Percentiles rank a stretch among this genome's conserved stretches.
These are phyloP conservation scores for Cavenderia fasciculata DNA, from an alignment of 78 protist genomes.

Conservation along the genomic window DNA sequence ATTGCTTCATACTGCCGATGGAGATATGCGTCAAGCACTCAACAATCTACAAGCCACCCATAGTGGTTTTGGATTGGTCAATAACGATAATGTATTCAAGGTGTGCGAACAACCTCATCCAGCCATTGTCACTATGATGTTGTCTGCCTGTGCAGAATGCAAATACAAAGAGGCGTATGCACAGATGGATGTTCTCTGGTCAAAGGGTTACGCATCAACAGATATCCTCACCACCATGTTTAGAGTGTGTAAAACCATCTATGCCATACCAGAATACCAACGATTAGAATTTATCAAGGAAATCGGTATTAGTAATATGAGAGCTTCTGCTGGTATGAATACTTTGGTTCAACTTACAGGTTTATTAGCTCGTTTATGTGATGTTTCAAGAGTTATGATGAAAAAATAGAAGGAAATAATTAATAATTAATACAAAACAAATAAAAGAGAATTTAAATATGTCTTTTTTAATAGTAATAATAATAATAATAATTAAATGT, in stretches of 20 bases:
- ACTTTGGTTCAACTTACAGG: conserved; percentile 94
- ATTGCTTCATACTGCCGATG: conserved; percentile 95
- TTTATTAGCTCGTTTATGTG: conserved; percentile 85
- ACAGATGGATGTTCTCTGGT: conserved; percentile 19
- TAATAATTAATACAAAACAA: no score
- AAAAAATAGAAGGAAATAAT: no score
- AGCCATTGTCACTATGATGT: conserved; percentile 54
- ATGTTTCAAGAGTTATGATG: conserved; percentile 22
- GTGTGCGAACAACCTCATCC: conserved; percentile 99
- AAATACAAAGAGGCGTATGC: conserved; percentile 56
- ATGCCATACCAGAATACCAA: conserved; percentile 77
- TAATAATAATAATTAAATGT: no score
- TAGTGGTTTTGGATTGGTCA: conserved; percentile 94
- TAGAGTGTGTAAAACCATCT: conserved; percentile 71
- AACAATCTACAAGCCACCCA: conserved; percentile 96
- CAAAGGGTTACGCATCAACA: conserved; percentile 89
- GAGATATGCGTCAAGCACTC: conserved; percentile 97
- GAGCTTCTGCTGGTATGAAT: conserved; percentile 91
- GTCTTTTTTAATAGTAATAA: no score
- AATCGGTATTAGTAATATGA: conserved; percentile 90
- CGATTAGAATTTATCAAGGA: conserved; percentile 89
- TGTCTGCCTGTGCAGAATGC: conserved; percentile 44
- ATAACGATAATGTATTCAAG: conserved; percentile 92
- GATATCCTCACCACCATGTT: conserved; percentile 92
- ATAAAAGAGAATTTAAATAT: no score